Conservation (phyloP, 257 asterid species). For the Prunella vulgaris region DNA sequence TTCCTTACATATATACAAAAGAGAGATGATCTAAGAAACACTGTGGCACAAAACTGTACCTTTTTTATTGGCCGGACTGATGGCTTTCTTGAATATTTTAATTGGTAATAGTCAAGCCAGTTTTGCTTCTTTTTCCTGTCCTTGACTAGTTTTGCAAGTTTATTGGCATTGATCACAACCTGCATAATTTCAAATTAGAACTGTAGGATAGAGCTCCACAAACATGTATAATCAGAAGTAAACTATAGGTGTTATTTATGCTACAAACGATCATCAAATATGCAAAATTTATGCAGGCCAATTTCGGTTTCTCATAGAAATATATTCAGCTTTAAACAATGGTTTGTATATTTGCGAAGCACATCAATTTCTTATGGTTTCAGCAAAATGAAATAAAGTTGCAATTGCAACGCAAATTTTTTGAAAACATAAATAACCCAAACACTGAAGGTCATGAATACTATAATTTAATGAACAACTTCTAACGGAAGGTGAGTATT, state of each 20-base stretch:
- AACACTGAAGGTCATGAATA: not conserved
- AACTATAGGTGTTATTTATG: not conserved
- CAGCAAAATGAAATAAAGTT: not conserved
- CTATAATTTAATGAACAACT: conserved; percentile 15
- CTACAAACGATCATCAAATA: conserved; percentile 4
- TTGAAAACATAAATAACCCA: not conserved
- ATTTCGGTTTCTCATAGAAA: not conserved
- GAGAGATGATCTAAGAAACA: not conserved
- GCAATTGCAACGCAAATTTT: not conserved
- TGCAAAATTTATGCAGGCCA: not conserved
- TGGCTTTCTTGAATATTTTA: conserved; percentile 66
- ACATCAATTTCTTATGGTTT: not conserved
- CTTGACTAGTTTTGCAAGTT: conserved; percentile 63
- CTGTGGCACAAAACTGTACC: conserved; percentile 39
- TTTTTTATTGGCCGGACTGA: conserved; percentile 52
- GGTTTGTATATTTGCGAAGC: not conserved
- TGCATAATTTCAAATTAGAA: conserved; percentile 27
- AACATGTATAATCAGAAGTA: not conserved
- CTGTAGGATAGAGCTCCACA: not conserved
- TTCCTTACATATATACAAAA: not conserved
- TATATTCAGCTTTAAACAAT: not conserved
- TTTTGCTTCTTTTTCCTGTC: conserved; percentile 69
- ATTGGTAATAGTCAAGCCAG: conserved; percentile 88
- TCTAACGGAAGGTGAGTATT: not conserved
- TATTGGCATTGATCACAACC: conserved; percentile 87